Base-by-base conservation (phyloP, 2,329 filamentous ascomycete genomes). In the Fonsecaea pugnacius region DNA sequence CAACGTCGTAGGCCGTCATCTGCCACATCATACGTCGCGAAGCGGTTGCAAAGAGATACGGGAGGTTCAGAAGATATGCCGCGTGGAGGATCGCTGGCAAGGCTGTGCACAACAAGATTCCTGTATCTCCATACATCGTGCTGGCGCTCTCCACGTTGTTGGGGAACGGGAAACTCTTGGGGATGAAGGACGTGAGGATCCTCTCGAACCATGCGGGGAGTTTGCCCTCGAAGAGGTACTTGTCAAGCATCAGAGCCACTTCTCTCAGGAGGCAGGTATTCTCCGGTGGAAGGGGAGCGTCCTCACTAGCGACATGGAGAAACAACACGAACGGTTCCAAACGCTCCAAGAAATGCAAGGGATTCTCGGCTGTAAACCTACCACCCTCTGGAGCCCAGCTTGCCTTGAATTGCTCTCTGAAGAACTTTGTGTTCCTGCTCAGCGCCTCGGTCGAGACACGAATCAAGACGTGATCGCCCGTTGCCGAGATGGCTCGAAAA, bases 11-110 rank as follows among this genome's bases (percentile, higher is more conserved):
- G 6, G n/a, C 7, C 2, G 55, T 1, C 38, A 33, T 16, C 6
- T 18, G 38, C 55, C 55, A 58, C 55, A 58, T 58, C 21, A 40
- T 58, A 9, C 27, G 35, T 3, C 55, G 38, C 9, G 55, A 58
- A n/a, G 55, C 55, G 6, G 21, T 58, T 12, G 55, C 55, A 33
- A 58, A 58, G 2, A 46, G 30, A 6, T 5, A 14, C 4, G 36
- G 30, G 6, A 58, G 33, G 18, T 58, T 33, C 38, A 58, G 38
- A 2, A 58, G 27, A n/a, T 58, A 58, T 18, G 55, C 35, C 1
- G 3, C 32, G 14, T 46, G 55, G 24, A 58, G 38, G n/a, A 48
- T 2, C 12, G 24, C 5, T 18, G 12, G 33, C 14, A 35, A 10
- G n/a, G 14, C 4, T 12, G 10, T 21, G 10, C 2, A 24, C 36